Evolutionary conservation across 2,329 filamentous ascomycete genomes (phyloP), one percentile per base, ranked within the genome.

Genomic region (Mariannaea sp.): DNA sequence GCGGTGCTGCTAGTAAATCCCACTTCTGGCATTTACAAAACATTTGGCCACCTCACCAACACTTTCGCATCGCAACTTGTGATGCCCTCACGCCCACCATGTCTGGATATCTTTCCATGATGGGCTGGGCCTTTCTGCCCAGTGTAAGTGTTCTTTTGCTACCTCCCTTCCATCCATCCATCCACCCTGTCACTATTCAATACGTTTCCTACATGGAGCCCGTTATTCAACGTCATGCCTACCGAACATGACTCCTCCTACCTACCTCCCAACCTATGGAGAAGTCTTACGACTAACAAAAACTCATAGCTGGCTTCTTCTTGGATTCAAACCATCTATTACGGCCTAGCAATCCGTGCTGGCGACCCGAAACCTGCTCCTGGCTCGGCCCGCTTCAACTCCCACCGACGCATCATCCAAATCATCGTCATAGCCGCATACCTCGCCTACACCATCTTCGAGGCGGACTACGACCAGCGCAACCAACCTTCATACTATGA

Each of bases 371-470:
- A 88, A 55, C 93, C 88, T 2, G 83, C 75, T 53, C 83, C 88
- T 29, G 83, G 89, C 71, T 79, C 81, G n/a, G 80, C 85, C 2
- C 85, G 85, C 60, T 90, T 84, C 70, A 78, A 81, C 58, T 80
- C 81, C 52, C 90, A 97, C 76, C 87, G 91, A 55, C 88, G 89
- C 53, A 83, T 85, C 64, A 93, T 97, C 70, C 86, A 94, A 70
- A 87, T 93, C 68, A 77, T 87, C 62, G 90, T 97, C 66, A 87
- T 97, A 44, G 78, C 87, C 42, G 75, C 83, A 56, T 99, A 97
- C 75, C 89, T 97, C 30, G 75, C 88, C 60, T 97, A 96, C 79
- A 96, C 92, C 40, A 85, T 97, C 65, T 94, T 92, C 76, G 93
- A 97, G 75, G 88, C 91, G 66, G 90, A 96, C 79, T 85, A 89